Percentiles rank a stretch among this genome's conserved stretches.
phyloP scores from a whole-genome alignment of 305 asterid genomes.

The Galium porrigens region DNA sequence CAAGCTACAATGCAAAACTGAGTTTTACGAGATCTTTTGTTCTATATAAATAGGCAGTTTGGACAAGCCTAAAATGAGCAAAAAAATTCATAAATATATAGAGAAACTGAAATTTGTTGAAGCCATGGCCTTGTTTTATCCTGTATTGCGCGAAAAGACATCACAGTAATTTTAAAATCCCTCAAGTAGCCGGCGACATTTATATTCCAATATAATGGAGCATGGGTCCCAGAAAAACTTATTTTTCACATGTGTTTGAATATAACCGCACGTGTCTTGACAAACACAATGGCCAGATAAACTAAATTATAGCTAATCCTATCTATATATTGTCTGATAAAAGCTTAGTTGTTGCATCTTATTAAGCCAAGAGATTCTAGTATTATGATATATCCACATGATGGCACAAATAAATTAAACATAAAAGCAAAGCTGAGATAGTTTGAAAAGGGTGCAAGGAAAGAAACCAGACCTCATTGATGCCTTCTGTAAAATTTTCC shows the following conservation, averaged over 20 bases:
- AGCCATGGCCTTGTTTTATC: neutral
- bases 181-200: neutral
- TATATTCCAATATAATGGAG: neutral
- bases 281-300: neutral
- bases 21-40: neutral
- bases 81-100: neutral
- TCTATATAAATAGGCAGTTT: neutral
- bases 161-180: neutral
- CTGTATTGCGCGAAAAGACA: neutral
- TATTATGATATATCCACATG: neutral
- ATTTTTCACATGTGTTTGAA: no score
- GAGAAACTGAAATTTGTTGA: neutral
- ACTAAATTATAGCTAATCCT: neutral
- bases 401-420: slow-evolving; percentile 7
- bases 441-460: neutral
- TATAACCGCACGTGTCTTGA: neutral
- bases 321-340: neutral
- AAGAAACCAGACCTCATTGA: slow-evolving; percentile 36
- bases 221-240: neutral
- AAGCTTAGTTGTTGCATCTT: neutral
- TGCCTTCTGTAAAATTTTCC: slow-evolving; percentile 45
- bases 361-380: neutral
- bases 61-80: neutral
- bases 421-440: neutral
- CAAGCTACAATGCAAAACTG: neutral